Conservation (phyloP, 2,329 filamentous ascomycete genomes). For the Trichocomaceae sp. region DNA sequence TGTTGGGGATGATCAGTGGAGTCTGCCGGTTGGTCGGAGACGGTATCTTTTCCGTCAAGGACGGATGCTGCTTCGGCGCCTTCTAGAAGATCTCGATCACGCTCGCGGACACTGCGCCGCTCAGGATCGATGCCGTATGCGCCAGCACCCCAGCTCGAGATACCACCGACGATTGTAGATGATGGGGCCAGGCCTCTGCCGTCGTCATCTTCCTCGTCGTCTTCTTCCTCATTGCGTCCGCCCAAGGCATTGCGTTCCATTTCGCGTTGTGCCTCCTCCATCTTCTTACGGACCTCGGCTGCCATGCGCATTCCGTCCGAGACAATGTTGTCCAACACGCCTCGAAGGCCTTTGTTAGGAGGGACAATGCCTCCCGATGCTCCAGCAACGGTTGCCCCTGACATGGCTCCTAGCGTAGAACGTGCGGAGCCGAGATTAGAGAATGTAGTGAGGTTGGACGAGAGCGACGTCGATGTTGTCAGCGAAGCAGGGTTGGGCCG, state of each 20-base stretch:
- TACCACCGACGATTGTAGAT: conserved; percentile 27
- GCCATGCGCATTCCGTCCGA: conserved; percentile 96
- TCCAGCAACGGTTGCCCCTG: conserved; percentile 39
- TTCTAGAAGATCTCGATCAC: conserved; percentile 64
- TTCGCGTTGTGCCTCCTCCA: conserved; percentile 93
- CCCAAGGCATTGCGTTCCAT: conserved; percentile 71
- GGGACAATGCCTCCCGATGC: conserved; percentile 55
- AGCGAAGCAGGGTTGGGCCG: conserved; percentile 43
- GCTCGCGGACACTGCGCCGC: conserved; percentile 57
- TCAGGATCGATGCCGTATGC: conserved; percentile 53
- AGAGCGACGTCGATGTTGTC: conserved; percentile 44
- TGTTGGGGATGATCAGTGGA: neutral
- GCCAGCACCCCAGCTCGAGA: conserved; percentile 34
- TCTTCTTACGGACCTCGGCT: conserved; percentile 79
- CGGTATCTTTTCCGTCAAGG: conserved; percentile 21
- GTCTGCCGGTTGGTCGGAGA: conserved; percentile 6
- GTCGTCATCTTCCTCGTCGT: conserved; percentile 63
- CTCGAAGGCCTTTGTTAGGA: conserved; percentile 69
- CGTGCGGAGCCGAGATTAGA: conserved; percentile 54
- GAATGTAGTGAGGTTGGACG: conserved; percentile 77
- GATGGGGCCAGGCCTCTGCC: conserved; percentile 24
- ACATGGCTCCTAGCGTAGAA: conserved; percentile 25
- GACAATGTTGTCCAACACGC: conserved; percentile 94
- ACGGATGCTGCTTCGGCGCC: conserved; percentile 59
- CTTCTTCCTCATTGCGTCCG: conserved; percentile 58